A percentile compares a stretch with the other conserved stretches of the same genome.
These are phyloP conservation scores for Thozetella sp. DNA, from an alignment of 495 filamentous ascomycete genomes.

Conservation along the genomic window DNA sequence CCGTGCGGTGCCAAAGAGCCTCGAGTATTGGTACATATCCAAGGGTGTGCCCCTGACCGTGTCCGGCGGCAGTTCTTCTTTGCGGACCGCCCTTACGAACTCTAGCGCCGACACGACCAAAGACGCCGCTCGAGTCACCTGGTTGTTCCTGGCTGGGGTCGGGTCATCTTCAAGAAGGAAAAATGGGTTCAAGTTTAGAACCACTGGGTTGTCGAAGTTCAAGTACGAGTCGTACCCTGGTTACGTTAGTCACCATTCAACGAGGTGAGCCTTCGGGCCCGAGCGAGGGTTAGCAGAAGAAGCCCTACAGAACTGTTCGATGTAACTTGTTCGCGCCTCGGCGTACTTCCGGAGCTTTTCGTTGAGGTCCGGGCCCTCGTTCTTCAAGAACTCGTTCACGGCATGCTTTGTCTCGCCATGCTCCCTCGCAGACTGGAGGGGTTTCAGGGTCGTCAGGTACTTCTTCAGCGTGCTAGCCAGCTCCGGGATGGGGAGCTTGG, in stretches of 20 bases:
- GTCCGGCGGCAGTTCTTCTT: constrained; percentile 92
- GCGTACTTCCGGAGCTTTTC: constrained; percentile 92
- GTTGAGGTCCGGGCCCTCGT: constrained; percentile 84
- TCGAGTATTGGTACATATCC: constrained; percentile 97
- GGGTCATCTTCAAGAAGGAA: constrained; percentile 98
- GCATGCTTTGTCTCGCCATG: constrained; percentile 81
- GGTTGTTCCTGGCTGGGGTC: constrained; percentile 92
- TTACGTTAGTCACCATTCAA: constrained; percentile 9
- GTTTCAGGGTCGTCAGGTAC: constrained; percentile 79
- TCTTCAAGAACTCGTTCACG: constrained; percentile 81
- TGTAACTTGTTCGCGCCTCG: constrained; percentile 90
- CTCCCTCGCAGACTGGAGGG: constrained; percentile 79
- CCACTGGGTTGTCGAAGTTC: constrained; percentile 97
- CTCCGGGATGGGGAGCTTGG: constrained; percentile 94
- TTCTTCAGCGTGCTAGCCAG: constrained; percentile 77
- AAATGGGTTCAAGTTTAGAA: constrained; percentile 96
- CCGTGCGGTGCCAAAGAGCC: constrained; percentile 92
- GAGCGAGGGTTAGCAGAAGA: neutral
- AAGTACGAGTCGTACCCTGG: constrained; percentile 98
- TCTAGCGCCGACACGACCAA: constrained; percentile 86
- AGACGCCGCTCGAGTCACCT: constrained; percentile 93
- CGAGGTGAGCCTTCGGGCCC: too few species aligned
- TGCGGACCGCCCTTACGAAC: constrained; percentile 91
- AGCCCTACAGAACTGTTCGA: constrained; percentile 95
- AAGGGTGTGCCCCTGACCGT: constrained; percentile 79